A percentile compares a stretch with the other conserved stretches of the same genome.
Conservation (phyloP, 768 basidiomycete genomes). For the Tylopilus felleus region DNA sequence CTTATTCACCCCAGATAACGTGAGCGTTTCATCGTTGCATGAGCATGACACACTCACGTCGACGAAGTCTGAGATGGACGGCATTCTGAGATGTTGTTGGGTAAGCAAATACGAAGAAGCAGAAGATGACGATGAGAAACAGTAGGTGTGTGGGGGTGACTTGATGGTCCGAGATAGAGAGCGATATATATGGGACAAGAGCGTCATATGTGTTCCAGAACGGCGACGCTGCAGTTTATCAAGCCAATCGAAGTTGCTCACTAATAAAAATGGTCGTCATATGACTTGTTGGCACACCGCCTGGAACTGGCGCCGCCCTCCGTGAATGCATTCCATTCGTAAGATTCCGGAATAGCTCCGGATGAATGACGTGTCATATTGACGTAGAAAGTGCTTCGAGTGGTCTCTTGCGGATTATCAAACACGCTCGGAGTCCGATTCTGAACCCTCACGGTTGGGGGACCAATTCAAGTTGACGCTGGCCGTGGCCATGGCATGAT, state of each 20-base stretch:
- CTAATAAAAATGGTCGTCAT: background rate
- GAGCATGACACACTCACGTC: conserved; percentile 31
- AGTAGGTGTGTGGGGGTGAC: background rate
- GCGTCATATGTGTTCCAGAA: conserved; percentile 2
- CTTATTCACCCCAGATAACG: conserved; percentile 27
- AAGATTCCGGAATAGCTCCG: too few relatives aligned
- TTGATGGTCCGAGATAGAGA: conserved; percentile 13
- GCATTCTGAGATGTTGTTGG: conserved; percentile 14
- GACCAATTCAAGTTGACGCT: too few relatives aligned
- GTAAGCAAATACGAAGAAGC: conserved; percentile 20
- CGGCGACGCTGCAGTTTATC: background rate
- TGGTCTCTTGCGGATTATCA: too few relatives aligned
- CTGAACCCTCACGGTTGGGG: too few relatives aligned
- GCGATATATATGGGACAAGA: conserved; percentile 22
- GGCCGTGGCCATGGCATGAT: too few relatives aligned
- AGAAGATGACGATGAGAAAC: background rate
- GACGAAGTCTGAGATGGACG: conserved; percentile 37
- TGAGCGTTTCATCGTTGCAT: background rate
- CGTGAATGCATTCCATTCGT: too few relatives aligned
- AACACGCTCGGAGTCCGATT: too few relatives aligned
- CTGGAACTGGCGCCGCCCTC: too few relatives aligned
- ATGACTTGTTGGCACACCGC: background rate
- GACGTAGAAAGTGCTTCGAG: too few relatives aligned
- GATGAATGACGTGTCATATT: too few relatives aligned
- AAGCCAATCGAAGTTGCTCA: background rate